Base-by-base conservation (phyloP, 768 basidiomycete species). In the Stropharia rugosoannulata region DNA sequence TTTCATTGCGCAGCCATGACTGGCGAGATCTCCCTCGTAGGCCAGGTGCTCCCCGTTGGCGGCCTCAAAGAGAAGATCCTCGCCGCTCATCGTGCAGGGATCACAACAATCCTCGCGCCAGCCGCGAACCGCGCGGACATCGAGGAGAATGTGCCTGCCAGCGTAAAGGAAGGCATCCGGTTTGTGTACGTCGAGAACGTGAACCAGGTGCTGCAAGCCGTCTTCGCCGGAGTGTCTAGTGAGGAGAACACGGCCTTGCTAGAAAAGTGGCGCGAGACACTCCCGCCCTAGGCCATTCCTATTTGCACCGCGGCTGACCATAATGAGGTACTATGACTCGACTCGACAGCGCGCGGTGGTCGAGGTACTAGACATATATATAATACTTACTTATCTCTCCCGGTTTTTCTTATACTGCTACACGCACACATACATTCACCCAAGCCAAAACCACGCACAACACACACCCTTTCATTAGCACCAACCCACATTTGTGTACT, bases 101-200 rank as follows among this genome's bases (percentile, higher is more conserved):
- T 98, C 77, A 95, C 89, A 74, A 95, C 89, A 0, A 90, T 94
- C 62, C 70, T 95, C 6, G 90, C 90, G 0, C 93, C 94, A 0
- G 86, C 81, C 25, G 95, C 90, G 2, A 96, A 96, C 70, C 85
- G 87, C 22, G 87, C 92, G 0, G 96, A 98, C 65, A 95, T 99
- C 32, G 94, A 98, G 73, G 94, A 95, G 77, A 98, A 98, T 67
- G 96, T 98, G 0, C 95, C 94, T 0, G 88, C 87, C 63, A 95
- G 93, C 64, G 95, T 98, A 61, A 98, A 98, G 81, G 87, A 85
- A 5, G 96, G 95, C 18, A 95, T 98, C 57, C 82, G 85, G 46
- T 94, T 99, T 60, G 92, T 98, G 58, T 98, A 96, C 68, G 96
- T 97, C 44, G 93, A 97, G 65, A 89, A 91, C 64, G 93, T 97